Conservation (phyloP, 768 basidiomycete genomes). For the Podaxis sp. region DNA sequence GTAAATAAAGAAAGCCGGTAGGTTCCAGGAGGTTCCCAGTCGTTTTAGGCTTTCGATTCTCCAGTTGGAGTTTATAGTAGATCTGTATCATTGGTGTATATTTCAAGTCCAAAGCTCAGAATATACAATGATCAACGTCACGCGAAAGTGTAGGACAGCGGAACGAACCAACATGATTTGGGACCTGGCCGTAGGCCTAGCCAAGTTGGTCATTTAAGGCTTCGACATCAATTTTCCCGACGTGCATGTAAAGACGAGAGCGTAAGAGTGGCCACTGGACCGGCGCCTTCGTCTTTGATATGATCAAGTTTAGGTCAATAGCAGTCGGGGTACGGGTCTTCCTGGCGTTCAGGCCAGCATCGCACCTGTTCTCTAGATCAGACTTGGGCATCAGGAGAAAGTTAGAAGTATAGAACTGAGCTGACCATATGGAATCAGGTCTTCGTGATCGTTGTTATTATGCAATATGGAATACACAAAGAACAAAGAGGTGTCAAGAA, state of each 20-base stretch:
- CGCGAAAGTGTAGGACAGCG: conserved; percentile 51
- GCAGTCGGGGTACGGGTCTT: conserved; percentile 4
- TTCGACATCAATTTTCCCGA: conserved; percentile 51
- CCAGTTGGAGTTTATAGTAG: background rate
- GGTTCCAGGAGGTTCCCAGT: background rate
- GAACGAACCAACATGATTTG: conserved; percentile 58
- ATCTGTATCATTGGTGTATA: background rate
- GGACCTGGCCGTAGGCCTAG: conserved; percentile 13
- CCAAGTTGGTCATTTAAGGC: conserved; percentile 50
- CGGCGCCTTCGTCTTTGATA: conserved; percentile 34
- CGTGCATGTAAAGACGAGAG: conserved; percentile 35
- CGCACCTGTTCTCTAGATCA: background rate
- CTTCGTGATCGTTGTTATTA: background rate
- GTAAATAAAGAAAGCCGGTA: conserved; percentile 4
- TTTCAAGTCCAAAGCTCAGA: background rate
- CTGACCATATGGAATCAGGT: background rate
- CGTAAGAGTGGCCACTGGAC: conserved; percentile 26
- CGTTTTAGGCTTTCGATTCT: background rate
- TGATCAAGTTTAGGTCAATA: background rate
- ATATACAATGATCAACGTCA: background rate
- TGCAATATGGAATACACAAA: background rate
- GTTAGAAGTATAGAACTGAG: background rate
- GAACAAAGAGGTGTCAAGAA: conserved; percentile 1
- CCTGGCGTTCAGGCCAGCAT: background rate
- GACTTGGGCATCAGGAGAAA: background rate